phyloP scores from a whole-genome alignment of 495 filamentous ascomycete genomes.

The Talaromyces trachyspermus region DNA sequence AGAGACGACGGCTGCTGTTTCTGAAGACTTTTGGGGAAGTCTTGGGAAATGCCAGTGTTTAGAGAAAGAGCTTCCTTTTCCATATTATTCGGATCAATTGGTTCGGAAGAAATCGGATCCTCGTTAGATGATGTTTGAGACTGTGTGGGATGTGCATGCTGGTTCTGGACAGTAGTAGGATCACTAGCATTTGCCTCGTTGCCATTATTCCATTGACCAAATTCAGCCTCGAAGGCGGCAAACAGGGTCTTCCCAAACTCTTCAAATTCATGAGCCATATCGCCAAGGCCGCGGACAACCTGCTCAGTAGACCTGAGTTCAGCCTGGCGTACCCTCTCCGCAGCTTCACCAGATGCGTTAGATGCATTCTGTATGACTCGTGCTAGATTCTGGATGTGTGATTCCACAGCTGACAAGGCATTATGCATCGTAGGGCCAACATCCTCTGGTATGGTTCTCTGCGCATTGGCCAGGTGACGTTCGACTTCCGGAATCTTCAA shows the following conservation, averaged over 20 bases:
- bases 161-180: background rate
- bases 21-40: background rate
- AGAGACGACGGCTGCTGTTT: background rate
- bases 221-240: conserved; percentile 33
- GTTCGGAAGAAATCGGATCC: background rate
- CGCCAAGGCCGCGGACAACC: conserved; percentile 32
- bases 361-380: conserved; percentile 35
- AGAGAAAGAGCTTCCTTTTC: too few species aligned
- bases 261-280: conserved; percentile 39
- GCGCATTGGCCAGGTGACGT: conserved; percentile 31
- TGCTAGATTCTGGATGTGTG: conserved; percentile 32
- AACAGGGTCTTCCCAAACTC: conserved; percentile 35
- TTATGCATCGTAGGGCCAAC: conserved; percentile 31
- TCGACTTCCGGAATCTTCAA: conserved; percentile 34
- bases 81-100: background rate
- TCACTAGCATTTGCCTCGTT: background rate
- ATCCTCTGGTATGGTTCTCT: conserved; percentile 32
- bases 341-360: conserved; percentile 27
- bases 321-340: conserved; percentile 27
- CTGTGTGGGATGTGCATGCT: background rate
- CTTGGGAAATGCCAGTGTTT: too few species aligned
- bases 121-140: background rate
- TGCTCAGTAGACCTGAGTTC: conserved; percentile 35
- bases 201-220: conserved; percentile 15
- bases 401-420: conserved; percentile 36